Evolutionary conservation across 2,329 filamentous ascomycete species (phyloP), one percentile per base, ranked within the genome.

Genomic region (Alternaria sp.): DNA sequence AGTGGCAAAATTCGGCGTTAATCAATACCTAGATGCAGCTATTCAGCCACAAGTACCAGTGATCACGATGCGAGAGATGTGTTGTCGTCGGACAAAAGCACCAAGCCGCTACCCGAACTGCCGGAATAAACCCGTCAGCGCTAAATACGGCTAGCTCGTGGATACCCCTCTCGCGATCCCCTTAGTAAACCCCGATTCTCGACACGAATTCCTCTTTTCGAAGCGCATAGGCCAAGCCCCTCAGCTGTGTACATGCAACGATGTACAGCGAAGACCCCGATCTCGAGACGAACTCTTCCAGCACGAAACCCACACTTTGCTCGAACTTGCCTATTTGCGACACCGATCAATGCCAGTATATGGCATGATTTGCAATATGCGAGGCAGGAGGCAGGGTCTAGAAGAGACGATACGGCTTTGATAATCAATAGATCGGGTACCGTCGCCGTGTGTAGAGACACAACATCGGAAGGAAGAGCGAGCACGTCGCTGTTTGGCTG

Each of bases 121-220:
- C 25, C 19, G 40, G 54, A 54, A 45, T 17, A 19, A 19, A 36
- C 23, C 26, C 19, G 15, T n/a, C 28, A 8, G 11, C 19, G 49
- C 26, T 15, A 15, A 52, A 40, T 15, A 19, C 4, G 52, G 25
- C 32, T 61, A 57, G 58, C 19, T 12, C 12, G 30, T 15, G 13
- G 26, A 44, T n/a, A 25, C 17, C 45, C 26, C 10, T 17, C n/a
- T 32, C 30, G 23, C 59, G 55, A 62, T 62, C 49, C 45, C 49
- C 26, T n/a, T 59, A 54, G 17, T 45, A 62, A 59, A n/a, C 11
- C 28, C 43, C 59, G 59, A 62, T 62, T 49, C 55, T 59, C 55
- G 23, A 62, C 17, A 52, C 25, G 43, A 49, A 46, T 54, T 54
- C 13, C 59, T 62, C 47, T 19, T 59, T 40, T 30, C 13, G 44